These are phyloP conservation scores for Cucumis melo DNA, from an alignment of 306 rosid species.

Conservation along the genomic window DNA sequence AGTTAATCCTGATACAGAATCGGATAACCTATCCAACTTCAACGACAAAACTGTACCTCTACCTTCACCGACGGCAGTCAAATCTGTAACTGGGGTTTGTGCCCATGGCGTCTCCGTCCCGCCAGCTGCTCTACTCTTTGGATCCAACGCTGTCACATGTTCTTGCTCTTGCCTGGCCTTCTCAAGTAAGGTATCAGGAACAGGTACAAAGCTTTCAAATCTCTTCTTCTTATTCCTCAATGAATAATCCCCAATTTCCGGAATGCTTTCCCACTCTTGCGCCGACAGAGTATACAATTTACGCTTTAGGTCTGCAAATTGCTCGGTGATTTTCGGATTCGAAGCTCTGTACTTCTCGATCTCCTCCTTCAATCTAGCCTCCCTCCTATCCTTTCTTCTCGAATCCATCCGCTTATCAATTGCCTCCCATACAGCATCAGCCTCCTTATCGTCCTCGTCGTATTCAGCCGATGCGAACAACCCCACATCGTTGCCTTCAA, in stretches of 20 bases:
- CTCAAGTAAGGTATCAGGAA: constrained; percentile 77
- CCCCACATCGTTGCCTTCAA: constrained; percentile 85
- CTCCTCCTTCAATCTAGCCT: constrained; percentile 81
- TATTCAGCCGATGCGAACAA: constrained; percentile 79
- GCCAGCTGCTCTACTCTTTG: constrained; percentile 56
- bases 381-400: constrained; percentile 78
- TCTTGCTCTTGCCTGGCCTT: constrained; percentile 87
- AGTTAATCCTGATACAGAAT: constrained; percentile 66
- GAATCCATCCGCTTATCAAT: constrained; percentile 87
- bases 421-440: constrained; percentile 87
- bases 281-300: constrained; percentile 48
- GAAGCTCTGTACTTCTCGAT: constrained; percentile 83
- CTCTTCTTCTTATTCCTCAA: constrained; percentile 70
- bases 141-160: constrained; percentile 80
- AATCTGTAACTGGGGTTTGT: constrained; percentile 82
- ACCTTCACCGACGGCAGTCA: constrained; percentile 90
- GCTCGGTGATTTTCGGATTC: constrained; percentile 75
- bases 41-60: constrained; percentile 73
- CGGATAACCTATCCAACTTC: constrained; percentile 70
- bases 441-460: constrained; percentile 86
- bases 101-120: constrained; percentile 80
- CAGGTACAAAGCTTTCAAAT: constrained; percentile 84
- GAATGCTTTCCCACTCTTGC: constrained; percentile 69
- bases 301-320: constrained; percentile 70
- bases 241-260: constrained; percentile 76